Evolutionary conservation across 164 flowering plant species (phyloP).

Genomic region (Berberis vulgaris): DNA sequence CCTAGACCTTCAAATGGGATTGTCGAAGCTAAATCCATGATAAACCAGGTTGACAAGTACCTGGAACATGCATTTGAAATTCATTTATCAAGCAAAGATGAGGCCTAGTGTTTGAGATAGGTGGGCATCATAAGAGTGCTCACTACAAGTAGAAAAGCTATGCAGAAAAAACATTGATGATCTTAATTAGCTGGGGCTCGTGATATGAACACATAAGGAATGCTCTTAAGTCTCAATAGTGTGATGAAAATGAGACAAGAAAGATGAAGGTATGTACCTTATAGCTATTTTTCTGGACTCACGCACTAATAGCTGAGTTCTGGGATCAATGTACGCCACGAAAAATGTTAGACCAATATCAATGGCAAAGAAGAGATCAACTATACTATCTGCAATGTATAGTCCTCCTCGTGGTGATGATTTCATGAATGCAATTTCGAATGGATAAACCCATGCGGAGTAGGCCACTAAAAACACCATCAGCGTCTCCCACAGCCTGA

Average conservation of each 20-base stretch:
- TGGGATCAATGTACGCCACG: slow-evolving; percentile 66
- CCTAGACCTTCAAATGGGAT: slow-evolving; percentile 66
- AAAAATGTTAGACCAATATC: slow-evolving; percentile 76
- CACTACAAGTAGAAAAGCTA: no score
- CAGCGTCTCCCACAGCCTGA: slow-evolving; percentile 80
- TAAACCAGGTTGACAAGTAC: slow-evolving; percentile 82
- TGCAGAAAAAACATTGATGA: no score
- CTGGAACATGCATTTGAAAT: slow-evolving; percentile 18
- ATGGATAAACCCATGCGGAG: slow-evolving; percentile 77
- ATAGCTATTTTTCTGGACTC: slow-evolving; percentile 48
- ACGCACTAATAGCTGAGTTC: slow-evolving; percentile 58
- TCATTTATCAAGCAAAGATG: background rate
- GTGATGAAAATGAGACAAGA: background rate
- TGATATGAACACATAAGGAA: no score
- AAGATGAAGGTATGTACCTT: slow-evolving; percentile 25
- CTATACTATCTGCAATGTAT: slow-evolving; percentile 53
- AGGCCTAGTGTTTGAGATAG: background rate
- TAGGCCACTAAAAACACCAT: slow-evolving; percentile 72
- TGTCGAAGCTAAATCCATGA: slow-evolving; percentile 91
- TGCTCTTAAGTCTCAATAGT: background rate
- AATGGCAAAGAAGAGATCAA: slow-evolving; percentile 56
- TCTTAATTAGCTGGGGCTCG: no score
- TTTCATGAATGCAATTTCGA: slow-evolving; percentile 63
- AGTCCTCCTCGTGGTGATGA: slow-evolving; percentile 27
- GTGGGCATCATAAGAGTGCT: background rate